phyloP scores from a whole-genome alignment of 306 rosid species.

The Mimosa pudica region DNA sequence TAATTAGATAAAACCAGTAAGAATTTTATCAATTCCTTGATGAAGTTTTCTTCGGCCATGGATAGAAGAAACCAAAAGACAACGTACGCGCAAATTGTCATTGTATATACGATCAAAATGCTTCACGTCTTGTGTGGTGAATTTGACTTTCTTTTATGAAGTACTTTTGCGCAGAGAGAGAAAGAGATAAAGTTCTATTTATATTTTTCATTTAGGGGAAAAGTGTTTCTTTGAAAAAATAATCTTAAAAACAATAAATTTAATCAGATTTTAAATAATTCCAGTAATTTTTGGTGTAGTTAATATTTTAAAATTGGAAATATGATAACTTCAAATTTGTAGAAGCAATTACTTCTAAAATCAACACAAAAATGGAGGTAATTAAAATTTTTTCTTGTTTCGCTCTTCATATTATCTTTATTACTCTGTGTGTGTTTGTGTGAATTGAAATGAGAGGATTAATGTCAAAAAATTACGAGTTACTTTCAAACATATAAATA shows the following conservation, averaged over 20 bases:
- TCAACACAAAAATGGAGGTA: neutral
- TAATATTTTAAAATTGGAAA: too few relatives aligned
- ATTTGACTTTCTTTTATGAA: neutral
- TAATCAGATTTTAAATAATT: neutral
- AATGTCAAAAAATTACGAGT: neutral
- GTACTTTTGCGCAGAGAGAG: neutral
- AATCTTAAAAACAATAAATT: neutral
- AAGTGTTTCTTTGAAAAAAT: neutral
- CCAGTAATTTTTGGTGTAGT: neutral
- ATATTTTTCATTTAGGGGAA: neutral
- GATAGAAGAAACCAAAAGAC: slow-evolving; percentile 23
- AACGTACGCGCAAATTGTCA: slow-evolving; percentile 28
- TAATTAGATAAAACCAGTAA: slow-evolving; percentile 27
- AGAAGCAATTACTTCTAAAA: neutral
- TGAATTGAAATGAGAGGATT: neutral
- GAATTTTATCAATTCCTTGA: slow-evolving; percentile 21
- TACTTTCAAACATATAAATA: neutral
- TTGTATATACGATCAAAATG: neutral
- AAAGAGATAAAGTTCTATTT: too few relatives aligned
- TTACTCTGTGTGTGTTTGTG: neutral
- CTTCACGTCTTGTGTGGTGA: neutral
- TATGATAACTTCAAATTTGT: too few relatives aligned
- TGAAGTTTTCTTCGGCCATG: slow-evolving; percentile 34
- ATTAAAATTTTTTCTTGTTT: neutral
- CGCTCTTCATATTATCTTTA: neutral